These are phyloP conservation scores for Schizophyllum commune DNA, from an alignment of 1,284 basidiomycete species.

Conservation along the genomic window DNA sequence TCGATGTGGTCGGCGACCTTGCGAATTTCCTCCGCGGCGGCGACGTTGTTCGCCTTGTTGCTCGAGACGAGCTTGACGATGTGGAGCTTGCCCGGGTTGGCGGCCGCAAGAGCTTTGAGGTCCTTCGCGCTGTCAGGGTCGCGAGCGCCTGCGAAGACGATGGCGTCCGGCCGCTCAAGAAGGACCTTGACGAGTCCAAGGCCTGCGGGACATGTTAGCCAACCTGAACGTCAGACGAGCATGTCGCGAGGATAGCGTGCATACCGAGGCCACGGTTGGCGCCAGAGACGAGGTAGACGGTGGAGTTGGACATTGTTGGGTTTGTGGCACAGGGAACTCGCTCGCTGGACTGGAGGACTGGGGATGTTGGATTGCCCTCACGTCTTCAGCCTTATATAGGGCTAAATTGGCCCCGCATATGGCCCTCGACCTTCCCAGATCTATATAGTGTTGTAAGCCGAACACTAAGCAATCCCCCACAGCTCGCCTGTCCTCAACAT, in stretches of 20 bases:
- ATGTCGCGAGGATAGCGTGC: no score
- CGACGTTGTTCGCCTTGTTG: background rate
- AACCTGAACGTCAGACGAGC: no score
- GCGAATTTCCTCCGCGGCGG: background rate
- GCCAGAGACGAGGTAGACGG: background rate
- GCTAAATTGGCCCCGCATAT: no score
- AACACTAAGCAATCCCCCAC: no score
- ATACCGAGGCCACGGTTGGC: background rate
- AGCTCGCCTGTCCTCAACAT: no score
- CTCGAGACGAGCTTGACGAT: slow-evolving; percentile 1
- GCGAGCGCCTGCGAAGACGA: slow-evolving; percentile 3
- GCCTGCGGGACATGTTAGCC: no score
- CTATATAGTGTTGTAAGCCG: no score
- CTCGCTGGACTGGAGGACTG: no score
- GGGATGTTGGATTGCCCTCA: no score
- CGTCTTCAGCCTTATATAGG: no score
- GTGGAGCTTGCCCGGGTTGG: background rate
- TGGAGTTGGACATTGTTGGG: background rate
- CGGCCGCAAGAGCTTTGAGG: background rate
- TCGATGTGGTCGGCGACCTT: background rate
- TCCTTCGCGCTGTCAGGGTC: background rate
- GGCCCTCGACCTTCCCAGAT: no score
- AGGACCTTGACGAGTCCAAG: background rate
- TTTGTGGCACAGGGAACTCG: no score
- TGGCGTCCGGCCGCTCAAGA: background rate